Conservation (phyloP, 140 eudicot species). For the Senecio squalidus region DNA sequence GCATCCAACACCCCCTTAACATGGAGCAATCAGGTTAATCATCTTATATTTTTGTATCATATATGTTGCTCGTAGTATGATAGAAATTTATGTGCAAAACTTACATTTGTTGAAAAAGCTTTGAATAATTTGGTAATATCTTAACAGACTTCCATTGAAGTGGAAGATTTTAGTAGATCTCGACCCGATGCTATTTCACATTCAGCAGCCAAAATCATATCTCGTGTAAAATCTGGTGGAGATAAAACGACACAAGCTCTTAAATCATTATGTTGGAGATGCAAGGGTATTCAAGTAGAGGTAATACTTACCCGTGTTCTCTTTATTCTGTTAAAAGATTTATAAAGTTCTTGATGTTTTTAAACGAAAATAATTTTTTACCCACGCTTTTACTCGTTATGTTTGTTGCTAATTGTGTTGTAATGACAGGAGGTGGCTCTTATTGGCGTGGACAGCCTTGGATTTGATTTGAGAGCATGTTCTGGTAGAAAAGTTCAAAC, state of each 20-base stretch:
- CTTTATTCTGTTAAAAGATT: background rate
- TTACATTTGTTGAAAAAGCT: background rate
- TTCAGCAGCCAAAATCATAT: slow-evolving; percentile 72
- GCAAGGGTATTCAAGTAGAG: slow-evolving; percentile 83
- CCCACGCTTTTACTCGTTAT: background rate
- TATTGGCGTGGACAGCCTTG: slow-evolving; percentile 78
- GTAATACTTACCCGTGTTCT: slow-evolving; percentile 27
- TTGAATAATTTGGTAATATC: slow-evolving; percentile 16
- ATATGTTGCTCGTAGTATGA: background rate
- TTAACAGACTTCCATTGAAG: slow-evolving; percentile 51
- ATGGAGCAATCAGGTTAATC: background rate
- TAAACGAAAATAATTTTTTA: background rate
- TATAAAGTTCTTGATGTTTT: background rate
- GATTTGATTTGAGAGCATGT: slow-evolving; percentile 78
- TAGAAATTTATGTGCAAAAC: too few species aligned
- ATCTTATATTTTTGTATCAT: background rate
- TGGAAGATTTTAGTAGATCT: slow-evolving; percentile 75
- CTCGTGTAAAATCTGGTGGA: slow-evolving; percentile 70
- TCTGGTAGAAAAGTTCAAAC: slow-evolving; percentile 85
- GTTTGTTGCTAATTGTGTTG: background rate
- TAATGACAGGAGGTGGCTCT: slow-evolving; percentile 69
- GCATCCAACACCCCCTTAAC: too few species aligned
- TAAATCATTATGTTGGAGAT: slow-evolving; percentile 75
- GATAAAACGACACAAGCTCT: slow-evolving; percentile 73
- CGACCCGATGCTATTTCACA: slow-evolving; percentile 81